Base-by-base conservation (phyloP, 768 basidiomycete species). In the Leccinum ochraceum region DNA sequence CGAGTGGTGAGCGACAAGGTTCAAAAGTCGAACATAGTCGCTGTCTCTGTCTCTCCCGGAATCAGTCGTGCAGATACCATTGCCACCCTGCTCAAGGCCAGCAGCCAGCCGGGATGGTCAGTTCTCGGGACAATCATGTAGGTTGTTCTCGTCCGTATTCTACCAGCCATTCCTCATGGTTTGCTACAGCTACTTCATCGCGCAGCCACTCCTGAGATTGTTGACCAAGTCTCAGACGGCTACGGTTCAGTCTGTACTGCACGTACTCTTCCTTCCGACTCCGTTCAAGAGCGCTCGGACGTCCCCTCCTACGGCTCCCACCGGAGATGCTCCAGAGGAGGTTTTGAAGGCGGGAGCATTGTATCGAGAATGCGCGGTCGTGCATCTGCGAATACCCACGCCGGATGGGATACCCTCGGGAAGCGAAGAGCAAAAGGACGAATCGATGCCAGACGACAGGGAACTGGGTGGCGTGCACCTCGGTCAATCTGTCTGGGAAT, bases 241-340 rank as follows among this genome's bases (percentile, higher is more conserved):
- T 8, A 77, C 88, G 0, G 76, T 90, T n/a, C 91, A 96, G 69
- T 82, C 86, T 3, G 77, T 94, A n/a, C 74, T 95, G 3, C 94
- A 94, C 62, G 87, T 82, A 0, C 81, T 96, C 14, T 94, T 91
- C 71, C 81, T 93, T 16, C 91, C 91, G 1, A 90, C 88, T 3
- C 89, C 90, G 3, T 86, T 90, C 76, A 91, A 90, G 72, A 75
- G 80, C 44, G 69, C 80, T 4, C 74, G 73, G 39, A 53, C 69
- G 1, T 55, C 69, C 6, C 52, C 63, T 51, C n/a, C 42, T 9
- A 24, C 32, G 30, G 52, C 63, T 7, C 16, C 66, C 5, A 11
- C 46, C 13, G 66, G 65, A 22, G 66, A 59, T 26, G 24, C 74
- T 54, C 75, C 78, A 6, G 84, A 83, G 59, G 90, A 92, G 67